These are phyloP conservation scores for Penicillium soppii DNA, from an alignment of 495 filamentous ascomycete species.

Conservation along the genomic window DNA sequence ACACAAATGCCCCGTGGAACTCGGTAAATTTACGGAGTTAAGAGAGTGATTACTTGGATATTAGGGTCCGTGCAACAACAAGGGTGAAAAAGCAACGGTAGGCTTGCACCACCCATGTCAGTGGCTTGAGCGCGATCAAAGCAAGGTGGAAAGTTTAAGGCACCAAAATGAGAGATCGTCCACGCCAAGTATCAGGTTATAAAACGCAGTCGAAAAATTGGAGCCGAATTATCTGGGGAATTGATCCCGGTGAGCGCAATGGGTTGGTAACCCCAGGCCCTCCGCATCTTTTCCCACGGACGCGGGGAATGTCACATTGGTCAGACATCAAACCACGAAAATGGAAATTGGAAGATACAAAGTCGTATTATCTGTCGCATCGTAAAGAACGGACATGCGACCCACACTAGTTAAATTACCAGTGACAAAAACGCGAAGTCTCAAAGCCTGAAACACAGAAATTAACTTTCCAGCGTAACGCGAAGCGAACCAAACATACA, in stretches of 20 bases:
- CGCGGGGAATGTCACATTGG: conserved; percentile 4
- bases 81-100: not conserved
- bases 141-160: not conserved
- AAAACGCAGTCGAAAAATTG: not conserved
- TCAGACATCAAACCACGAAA: not conserved
- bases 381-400: not conserved
- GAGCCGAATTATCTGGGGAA: not conserved
- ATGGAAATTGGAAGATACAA: too few species aligned
- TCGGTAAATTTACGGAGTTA: conserved; percentile 6
- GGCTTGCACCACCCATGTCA: conserved; percentile 1
- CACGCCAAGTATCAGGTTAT: not conserved
- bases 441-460: not conserved
- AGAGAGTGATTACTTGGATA: not conserved
- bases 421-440: not conserved
- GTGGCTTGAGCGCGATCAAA: conserved; percentile 1
- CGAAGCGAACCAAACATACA: not conserved
- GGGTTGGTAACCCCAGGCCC: conserved; percentile 2
- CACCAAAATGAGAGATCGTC: not conserved
- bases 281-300: conserved; percentile 5
- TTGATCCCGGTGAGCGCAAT: not conserved
- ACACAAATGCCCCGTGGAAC: too few species aligned
- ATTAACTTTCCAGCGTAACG: not conserved
- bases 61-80: conserved; percentile 8
- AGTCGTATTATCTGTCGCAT: too few species aligned
- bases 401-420: not conserved